Base-by-base conservation (phyloP, 495 filamentous ascomycete species). In the Jackrogersella minutella region DNA sequence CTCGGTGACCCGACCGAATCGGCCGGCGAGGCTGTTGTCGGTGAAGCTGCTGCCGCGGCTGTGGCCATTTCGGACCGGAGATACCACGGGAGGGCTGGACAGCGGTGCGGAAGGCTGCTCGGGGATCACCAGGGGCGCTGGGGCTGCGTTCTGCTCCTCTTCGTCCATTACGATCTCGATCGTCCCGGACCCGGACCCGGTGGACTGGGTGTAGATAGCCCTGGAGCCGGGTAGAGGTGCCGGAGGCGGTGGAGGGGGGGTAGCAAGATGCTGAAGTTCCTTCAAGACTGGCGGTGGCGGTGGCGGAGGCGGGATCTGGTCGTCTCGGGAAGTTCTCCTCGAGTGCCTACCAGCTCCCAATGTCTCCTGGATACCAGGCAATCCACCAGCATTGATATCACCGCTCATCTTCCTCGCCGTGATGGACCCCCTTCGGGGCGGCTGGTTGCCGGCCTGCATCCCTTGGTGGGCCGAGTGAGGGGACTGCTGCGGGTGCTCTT, bases 211-310 rank as follows among this genome's bases (percentile, higher is more conserved):
- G 63, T 78, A 81, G 16, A 79, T 73, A 11, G 78, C 72, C 40
- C 65, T 71, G 14, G 37, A 21, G 0, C 70, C 73, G 1, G 80
- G 78, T 4, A 82, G 58, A 0, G 84, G 90, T 1, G 88, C 88
- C 2, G 90, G 88, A 9, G 88, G 88, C 0, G 88, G 88, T 3
- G 88, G 88, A 2, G 88, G 86, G 3, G 86, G 86, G 13, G 70
- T 80, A 24, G 88, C 87, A 7, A 97, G 84, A 76, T 97, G 93
- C 72, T 93, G 90, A n/a, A 96, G 85, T 66, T 97, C 90, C 50
- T 88, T 87, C 36, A 97, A 81, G 28, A 96, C 84, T 9, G 87
- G 87, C 6, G 78, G 78, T 0, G 80, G 82, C 0, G 81, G 81
- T 1, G 83, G 82, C 4, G 82, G 82, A 7, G 83, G 82, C 0